Conservation (phyloP, 352 stramenopile species). For the Globisporangium parvum region DNA sequence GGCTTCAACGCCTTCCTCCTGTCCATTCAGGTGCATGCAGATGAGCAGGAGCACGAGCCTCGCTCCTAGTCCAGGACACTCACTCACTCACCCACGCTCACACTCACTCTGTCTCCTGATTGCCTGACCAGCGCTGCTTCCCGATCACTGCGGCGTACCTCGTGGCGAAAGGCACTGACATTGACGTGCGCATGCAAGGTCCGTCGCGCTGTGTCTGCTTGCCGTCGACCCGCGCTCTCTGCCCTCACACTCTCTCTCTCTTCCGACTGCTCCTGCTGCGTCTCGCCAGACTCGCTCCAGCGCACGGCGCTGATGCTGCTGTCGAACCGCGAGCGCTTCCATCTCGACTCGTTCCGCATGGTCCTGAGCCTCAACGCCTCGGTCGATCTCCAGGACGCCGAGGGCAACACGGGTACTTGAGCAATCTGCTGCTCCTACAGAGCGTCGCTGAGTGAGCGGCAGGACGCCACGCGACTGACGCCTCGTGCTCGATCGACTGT, state of each 20-base stretch:
- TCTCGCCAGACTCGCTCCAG: constrained; percentile 20
- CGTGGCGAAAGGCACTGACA: constrained; percentile 61
- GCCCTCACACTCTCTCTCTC: too few species aligned
- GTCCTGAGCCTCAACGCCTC: constrained; percentile 60
- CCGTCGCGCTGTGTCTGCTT: background rate
- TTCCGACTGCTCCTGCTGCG: too few species aligned
- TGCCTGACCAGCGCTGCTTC: constrained; percentile 39
- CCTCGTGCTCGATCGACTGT: too few species aligned
- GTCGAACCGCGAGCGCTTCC: constrained; percentile 61
- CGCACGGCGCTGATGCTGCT: constrained; percentile 71
- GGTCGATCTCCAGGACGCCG: constrained; percentile 43
- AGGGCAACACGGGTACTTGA: constrained; percentile 78
- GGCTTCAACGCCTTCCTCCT: constrained; percentile 64
- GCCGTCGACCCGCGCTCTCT: too few species aligned
- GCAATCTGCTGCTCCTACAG: too few species aligned
- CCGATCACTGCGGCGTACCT: constrained; percentile 74
- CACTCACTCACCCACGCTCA: background rate
- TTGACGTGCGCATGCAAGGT: constrained; percentile 55
- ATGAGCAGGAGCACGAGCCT: too few species aligned
- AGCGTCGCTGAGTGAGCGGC: too few species aligned
- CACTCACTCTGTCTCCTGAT: background rate
- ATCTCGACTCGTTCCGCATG: constrained; percentile 81
- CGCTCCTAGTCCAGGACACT: too few species aligned
- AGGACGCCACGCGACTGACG: too few species aligned
- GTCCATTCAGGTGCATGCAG: constrained; percentile 54